Base-by-base conservation (phyloP, 2,329 filamentous ascomycete species). In the Phialophora chinensis region DNA sequence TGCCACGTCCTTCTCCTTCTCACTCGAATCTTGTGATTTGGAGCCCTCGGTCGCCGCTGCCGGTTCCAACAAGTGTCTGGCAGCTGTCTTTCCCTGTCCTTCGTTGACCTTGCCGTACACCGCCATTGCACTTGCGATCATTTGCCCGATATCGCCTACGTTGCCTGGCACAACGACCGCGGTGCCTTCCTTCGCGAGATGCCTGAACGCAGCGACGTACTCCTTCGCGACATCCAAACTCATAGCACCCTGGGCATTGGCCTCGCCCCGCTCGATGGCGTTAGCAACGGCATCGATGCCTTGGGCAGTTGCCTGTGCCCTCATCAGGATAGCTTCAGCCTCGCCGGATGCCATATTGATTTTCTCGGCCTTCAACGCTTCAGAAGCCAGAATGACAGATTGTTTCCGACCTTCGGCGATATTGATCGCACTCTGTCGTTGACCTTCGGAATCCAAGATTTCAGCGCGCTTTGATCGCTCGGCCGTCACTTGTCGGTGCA, bases 371-470 rank as follows among this genome's bases (percentile, higher is more conserved):
- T 89, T 88, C 80, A 97, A 76, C 17, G 95, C 95, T 81, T 99
- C 95, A 8, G 93, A 97, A 0, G 95, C 95, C 27, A 99, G 85
- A 73, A 99, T 99, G 25, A 97, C 94, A 73, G 90, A 93, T 84
- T 98, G 95, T 84, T 99, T 99, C 80, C 90, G 88, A 78, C 95
- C 95, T 83, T 99, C 95, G 63, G 95, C 95, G 72, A 99, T 97
- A 79, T 99, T 99, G 86, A 99, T 99, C 47, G 95, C 95, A 75
- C 90, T 94, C 82, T 99, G 95, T 69, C 95, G 86, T 81, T 99
- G 95, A 80, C 95, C 95, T 77, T 99, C 95, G 0, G 92, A 97
- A 66, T 99, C 95, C 56, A 99, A 85, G 74, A 99, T 99, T 82
- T 99, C 95, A 64, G 95, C 95, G 71, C 95, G 90, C 86, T 99